A percentile compares a stretch with the other conserved stretches of the same genome.
Evolutionary conservation across 495 filamentous ascomycete species (phyloP).

Genomic region (Trichoderma asperelloides): DNA sequence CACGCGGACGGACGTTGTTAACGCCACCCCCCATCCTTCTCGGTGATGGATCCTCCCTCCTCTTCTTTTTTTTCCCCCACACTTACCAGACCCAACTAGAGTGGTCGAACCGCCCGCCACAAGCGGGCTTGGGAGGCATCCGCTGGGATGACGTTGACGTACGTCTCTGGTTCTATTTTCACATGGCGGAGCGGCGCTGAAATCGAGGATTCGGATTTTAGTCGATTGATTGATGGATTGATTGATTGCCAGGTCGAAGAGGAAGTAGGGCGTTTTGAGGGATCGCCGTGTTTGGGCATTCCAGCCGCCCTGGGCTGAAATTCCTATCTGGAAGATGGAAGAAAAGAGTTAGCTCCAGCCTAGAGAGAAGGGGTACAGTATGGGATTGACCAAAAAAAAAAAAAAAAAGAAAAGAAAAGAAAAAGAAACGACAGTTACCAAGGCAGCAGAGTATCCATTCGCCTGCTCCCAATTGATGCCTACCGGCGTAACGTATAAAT

Average conservation of each 20-base stretch:
- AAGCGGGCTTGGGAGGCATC: background rate
- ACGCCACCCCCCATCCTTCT: background rate
- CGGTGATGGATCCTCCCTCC: background rate
- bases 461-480: background rate
- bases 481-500: background rate
- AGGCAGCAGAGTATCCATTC: background rate
- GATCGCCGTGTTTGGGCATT: background rate
- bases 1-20: background rate
- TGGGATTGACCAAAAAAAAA: background rate
- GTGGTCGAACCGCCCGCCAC: background rate
- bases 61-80: background rate
- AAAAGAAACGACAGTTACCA: background rate
- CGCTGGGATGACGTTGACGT: constrained; percentile 4
- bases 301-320: background rate
- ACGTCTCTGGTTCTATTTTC: background rate
- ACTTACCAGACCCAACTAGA: background rate
- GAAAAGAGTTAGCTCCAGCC: background rate
- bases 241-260: background rate
- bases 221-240: background rate
- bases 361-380: background rate
- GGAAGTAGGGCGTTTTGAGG: too few relatives aligned
- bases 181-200: background rate
- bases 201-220: background rate
- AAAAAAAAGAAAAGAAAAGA: background rate
- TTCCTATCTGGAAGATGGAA: background rate